Base-by-base conservation (phyloP, 2,329 filamentous ascomycete genomes). In the Purpureocillium lavendulum region DNA sequence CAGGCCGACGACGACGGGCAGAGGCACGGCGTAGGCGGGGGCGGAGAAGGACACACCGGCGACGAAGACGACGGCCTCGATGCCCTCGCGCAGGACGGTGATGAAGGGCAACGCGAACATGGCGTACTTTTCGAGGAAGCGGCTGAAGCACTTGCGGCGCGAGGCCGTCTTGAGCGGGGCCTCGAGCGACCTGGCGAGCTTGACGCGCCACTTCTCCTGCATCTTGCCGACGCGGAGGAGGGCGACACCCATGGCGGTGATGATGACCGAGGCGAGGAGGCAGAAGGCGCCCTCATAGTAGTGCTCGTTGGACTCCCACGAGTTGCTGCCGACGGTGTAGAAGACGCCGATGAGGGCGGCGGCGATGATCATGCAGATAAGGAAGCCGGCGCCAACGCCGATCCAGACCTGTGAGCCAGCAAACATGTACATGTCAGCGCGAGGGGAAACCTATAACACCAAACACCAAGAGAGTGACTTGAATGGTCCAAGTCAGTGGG, bases 71-170 rank as follows among this genome's bases (percentile, higher is more conserved):
- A 94, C 82, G 1, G 84, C 86, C 58, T 95, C 88, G 24, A 94
- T 75, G 3, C 87, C 88, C 59, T 94, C 87, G 29, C 88, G 72
- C 12, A 94, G 65, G n/a, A 92, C 83, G 0, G 87, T 94, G 56
- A 94, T 72, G 61, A 94, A 94, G 1, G 88, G 88, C 40, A 94
- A 67, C 34, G 86, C 61, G 58, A 94, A 92, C 83, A 94, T 87
- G 54, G 81, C 78, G 55, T 94, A 92, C 59, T 84, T 87, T 59
- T 89, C 82, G 15, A 70, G 62, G 64, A 76, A 84, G 40, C 66
- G 62, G 61, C 83, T 83, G 45, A 88, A 37, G 52, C 66, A 65
- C 17, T 55, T 55, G 3, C 55, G 56, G n/a, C 55, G 56, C 13
- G 63, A 63, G 12, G 73, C 66, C 13, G 71, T 66, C 31, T 57